These are phyloP conservation scores for Suillus cothurnatus DNA, from an alignment of 768 basidiomycete species.

Conservation along the genomic window DNA sequence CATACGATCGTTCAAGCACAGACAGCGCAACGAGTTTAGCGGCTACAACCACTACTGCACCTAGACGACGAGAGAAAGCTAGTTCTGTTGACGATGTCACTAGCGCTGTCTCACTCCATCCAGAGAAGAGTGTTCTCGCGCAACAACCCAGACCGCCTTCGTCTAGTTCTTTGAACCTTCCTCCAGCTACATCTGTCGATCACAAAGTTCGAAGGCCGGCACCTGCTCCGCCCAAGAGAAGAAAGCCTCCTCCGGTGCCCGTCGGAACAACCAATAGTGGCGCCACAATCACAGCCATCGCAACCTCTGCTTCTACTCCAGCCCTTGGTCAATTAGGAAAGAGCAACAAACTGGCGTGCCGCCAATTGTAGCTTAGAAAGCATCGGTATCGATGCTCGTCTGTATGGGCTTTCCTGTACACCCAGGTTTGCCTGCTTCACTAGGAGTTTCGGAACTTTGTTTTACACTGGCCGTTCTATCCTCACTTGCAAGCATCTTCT, in stretches of 20 bases:
- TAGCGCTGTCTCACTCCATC: conserved; percentile 11
- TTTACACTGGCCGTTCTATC: not conserved
- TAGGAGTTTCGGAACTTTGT: not conserved
- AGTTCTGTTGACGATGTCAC: conserved; percentile 30
- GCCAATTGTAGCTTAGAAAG: not conserved
- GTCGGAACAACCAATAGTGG: conserved; percentile 49
- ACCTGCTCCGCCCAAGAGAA: conserved; percentile 65
- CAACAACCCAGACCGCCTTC: conserved; percentile 23
- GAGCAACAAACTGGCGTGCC: conserved; percentile 8
- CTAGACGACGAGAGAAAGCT: conserved; percentile 28
- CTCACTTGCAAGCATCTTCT: not conserved
- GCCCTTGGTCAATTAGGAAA: conserved; percentile 20
- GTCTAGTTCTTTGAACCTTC: conserved; percentile 19
- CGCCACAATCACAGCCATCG: conserved; percentile 62
- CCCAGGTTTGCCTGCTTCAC: not conserved
- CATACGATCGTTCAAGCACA: conserved; percentile 42
- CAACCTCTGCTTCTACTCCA: conserved; percentile 36
- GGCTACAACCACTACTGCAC: conserved; percentile 20
- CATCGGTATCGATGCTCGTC: not conserved
- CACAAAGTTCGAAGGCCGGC: conserved; percentile 51
- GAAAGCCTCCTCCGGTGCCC: conserved; percentile 75
- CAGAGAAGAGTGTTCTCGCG: conserved; percentile 20
- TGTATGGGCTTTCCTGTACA: not conserved
- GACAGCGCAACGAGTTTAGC: conserved; percentile 38
- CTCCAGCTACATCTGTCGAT: conserved; percentile 17